Evolutionary conservation across 768 basidiomycete genomes (phyloP).

Genomic region (Thelephora ganbajun): DNA sequence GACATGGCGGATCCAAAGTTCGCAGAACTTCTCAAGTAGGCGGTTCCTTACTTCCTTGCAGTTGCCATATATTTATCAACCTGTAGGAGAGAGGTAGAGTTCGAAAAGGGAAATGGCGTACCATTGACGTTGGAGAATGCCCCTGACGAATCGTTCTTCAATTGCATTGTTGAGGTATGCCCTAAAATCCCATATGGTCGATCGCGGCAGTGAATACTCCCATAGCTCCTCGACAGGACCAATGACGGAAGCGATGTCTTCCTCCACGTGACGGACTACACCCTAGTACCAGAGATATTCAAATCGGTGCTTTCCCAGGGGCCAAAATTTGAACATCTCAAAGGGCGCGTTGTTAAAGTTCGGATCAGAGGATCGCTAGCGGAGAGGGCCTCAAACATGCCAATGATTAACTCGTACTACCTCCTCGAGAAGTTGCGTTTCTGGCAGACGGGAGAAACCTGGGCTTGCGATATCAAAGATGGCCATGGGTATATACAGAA

Average conservation of each 20-base stretch:
- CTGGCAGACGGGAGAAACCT: slow-evolving; percentile 13
- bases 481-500: slow-evolving; percentile 28
- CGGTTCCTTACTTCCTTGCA: slow-evolving; percentile 3
- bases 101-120: slow-evolving; percentile 19
- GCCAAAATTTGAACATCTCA: slow-evolving; percentile 30
- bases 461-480: slow-evolving; percentile 33
- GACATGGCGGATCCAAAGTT: slow-evolving; percentile 23
- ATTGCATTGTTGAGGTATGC: slow-evolving; percentile 45
- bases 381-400: slow-evolving; percentile 23
- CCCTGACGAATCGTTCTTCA: slow-evolving; percentile 28
- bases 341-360: slow-evolving; percentile 37
- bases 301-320: slow-evolving; percentile 16
- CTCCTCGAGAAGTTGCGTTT: slow-evolving; percentile 39
- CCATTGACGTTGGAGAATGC: slow-evolving; percentile 33
- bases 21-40: slow-evolving; percentile 38
- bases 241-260: slow-evolving; percentile 20
- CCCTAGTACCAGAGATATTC: slow-evolving; percentile 28
- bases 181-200: not conserved
- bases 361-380: slow-evolving; percentile 34
- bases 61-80: not conserved
- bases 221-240: slow-evolving; percentile 33
- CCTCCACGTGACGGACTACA: slow-evolving; percentile 57
- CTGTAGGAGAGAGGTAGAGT: slow-evolving; percentile 37
- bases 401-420: slow-evolving; percentile 26
- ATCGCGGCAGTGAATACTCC: not conserved